These are phyloP conservation scores for Geotrichum cucujoidarum DNA, from an alignment of 1,139 yeast genomes.

Conservation along the genomic window DNA sequence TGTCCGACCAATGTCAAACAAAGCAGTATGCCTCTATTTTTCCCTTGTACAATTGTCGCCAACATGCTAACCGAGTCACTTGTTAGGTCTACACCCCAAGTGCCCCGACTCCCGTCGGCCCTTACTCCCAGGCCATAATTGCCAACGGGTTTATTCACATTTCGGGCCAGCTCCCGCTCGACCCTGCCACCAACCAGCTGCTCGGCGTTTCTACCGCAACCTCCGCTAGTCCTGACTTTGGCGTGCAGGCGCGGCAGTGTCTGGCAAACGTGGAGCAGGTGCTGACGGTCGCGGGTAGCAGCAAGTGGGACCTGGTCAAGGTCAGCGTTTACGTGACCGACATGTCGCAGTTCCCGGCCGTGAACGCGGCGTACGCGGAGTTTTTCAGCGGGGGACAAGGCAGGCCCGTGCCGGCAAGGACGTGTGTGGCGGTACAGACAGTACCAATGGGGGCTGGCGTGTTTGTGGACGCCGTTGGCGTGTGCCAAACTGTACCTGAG, in stretches of 20 bases:
- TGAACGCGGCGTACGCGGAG: constrained; percentile 77
- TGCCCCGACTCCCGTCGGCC: constrained; percentile 95
- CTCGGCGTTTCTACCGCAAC: constrained; percentile 40
- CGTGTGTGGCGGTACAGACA: constrained; percentile 85
- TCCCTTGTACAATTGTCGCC: too few relatives aligned
- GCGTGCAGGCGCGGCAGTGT: constrained; percentile 80
- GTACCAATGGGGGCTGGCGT: constrained; percentile 76
- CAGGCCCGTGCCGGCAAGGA: constrained; percentile 75
- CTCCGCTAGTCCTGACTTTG: constrained; percentile 40
- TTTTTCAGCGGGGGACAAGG: constrained; percentile 47
- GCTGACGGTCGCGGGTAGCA: constrained; percentile 76
- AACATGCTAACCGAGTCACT: too few relatives aligned
- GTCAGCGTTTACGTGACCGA: constrained; percentile 84
- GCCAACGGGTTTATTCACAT: constrained; percentile 76
- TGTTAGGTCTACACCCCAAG: constrained; percentile 45
- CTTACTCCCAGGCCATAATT: constrained; percentile 90
- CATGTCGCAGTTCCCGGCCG: constrained; percentile 72
- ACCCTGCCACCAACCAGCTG: constrained; percentile 67
- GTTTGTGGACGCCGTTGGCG: constrained; percentile 71
- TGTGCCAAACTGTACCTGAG: too few relatives aligned
- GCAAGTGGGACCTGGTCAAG: constrained; percentile 75
- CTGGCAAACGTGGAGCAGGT: constrained; percentile 70
- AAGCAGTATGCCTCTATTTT: too few relatives aligned
- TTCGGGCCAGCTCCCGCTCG: constrained; percentile 92
- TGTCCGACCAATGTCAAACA: background rate